phyloP scores from a whole-genome alignment of 352 stramenopile genomes.

The Phytophthora fragariaefolia region DNA sequence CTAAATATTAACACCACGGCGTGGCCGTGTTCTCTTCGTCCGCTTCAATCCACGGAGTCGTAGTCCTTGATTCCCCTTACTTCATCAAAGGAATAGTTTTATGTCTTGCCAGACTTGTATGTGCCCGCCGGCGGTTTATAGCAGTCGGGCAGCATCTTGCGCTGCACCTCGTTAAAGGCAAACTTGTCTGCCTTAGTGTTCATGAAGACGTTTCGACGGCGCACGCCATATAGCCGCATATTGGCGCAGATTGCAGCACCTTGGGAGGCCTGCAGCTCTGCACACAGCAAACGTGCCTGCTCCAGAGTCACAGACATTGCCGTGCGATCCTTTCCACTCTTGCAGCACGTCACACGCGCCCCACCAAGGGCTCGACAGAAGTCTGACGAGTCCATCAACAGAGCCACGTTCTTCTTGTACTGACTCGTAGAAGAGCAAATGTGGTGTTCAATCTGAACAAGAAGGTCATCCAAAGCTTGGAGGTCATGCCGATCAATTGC shows the following conservation, averaged over 20 bases:
- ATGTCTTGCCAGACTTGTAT: slow-evolving; percentile 88
- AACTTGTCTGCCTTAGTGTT: slow-evolving; percentile 89
- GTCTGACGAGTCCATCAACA: slow-evolving; percentile 85
- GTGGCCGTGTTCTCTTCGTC: slow-evolving; percentile 20
- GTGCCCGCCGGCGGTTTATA: slow-evolving; percentile 85
- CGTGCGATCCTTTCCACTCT: slow-evolving; percentile 97
- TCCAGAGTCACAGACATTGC: slow-evolving; percentile 98
- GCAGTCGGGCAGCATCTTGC: slow-evolving; percentile 84
- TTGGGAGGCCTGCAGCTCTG: slow-evolving; percentile 64
- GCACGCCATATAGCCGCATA: slow-evolving; percentile 80
- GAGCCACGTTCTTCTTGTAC: slow-evolving; percentile 84
- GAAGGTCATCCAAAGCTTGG: slow-evolving; percentile 67
- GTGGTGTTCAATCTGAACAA: slow-evolving; percentile 76
- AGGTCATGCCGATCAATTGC: slow-evolving; percentile 46
- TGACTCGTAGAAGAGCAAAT: slow-evolving; percentile 70
- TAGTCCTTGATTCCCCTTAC: slow-evolving; percentile 25
- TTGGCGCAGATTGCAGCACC: slow-evolving; percentile 63
- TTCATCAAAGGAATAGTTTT: slow-evolving; percentile 22
- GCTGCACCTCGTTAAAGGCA: slow-evolving; percentile 90
- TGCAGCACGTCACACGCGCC: slow-evolving; percentile 96
- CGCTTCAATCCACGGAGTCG: slow-evolving; percentile 29
- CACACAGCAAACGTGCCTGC: slow-evolving; percentile 74
- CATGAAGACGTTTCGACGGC: slow-evolving; percentile 83
- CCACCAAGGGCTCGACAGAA: slow-evolving; percentile 90
- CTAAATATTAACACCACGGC: slow-evolving; percentile 44